Conservation (phyloP, 495 filamentous ascomycete species). For the Chaetomidium leptoderma region DNA sequence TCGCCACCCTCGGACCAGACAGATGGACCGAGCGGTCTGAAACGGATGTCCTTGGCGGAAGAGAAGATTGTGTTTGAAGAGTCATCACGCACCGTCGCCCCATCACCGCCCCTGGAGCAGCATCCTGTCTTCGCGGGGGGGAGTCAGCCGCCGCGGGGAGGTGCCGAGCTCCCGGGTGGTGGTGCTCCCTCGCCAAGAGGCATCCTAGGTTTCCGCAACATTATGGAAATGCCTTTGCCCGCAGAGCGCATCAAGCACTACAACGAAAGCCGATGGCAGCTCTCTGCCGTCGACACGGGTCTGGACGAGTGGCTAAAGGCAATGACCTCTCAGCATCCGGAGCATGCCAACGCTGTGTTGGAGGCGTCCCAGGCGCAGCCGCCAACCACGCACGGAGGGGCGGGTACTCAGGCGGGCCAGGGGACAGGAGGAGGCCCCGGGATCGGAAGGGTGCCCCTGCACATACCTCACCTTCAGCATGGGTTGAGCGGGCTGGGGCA, state of each 20-base stretch:
- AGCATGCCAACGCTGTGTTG: conserved; percentile 33
- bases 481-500: conserved; percentile 34
- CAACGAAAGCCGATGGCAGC: conserved; percentile 63
- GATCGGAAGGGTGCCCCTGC: conserved; percentile 20
- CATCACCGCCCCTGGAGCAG: conserved; percentile 35
- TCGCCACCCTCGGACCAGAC: conserved; percentile 34
- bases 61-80: conserved; percentile 38
- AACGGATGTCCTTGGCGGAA: conserved; percentile 37
- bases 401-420: too few relatives aligned
- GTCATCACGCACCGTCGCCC: conserved; percentile 28
- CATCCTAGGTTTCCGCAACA: conserved; percentile 63
- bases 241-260: conserved; percentile 65
- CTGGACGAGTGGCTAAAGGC: conserved; percentile 66
- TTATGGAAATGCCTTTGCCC: conserved; percentile 57
- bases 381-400: too few relatives aligned
- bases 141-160: not conserved
- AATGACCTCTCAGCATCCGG: conserved; percentile 36
- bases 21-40: conserved; percentile 13
- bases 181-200: conserved; percentile 16
- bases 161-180: not conserved
- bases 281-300: conserved; percentile 67
- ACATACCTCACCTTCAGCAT: conserved; percentile 26
- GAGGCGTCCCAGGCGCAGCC: too few relatives aligned
- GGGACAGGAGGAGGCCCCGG: not conserved
- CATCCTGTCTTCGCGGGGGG: conserved; percentile 37